Evolutionary conservation across 345 rosid species (phyloP).

Genomic region (Abelmoschus esculentus): DNA sequence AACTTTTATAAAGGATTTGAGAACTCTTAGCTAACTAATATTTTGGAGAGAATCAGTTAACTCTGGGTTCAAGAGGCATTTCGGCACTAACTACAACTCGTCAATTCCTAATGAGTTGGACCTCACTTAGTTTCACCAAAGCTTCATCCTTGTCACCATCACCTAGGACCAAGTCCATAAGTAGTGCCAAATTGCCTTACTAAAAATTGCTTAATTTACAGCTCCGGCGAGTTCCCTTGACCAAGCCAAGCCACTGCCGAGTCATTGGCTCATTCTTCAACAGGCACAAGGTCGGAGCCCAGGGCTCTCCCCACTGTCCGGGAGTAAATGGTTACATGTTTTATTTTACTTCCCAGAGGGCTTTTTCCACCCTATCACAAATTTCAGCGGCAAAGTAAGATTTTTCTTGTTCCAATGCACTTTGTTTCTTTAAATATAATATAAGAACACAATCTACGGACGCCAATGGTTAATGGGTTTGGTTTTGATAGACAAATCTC

Average conservation of each 20-base stretch:
- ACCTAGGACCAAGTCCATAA: too few species aligned
- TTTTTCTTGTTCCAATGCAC: background rate
- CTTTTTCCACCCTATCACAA: background rate
- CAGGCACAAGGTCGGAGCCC: background rate
- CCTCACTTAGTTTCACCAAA: background rate
- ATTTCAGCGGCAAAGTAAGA: background rate
- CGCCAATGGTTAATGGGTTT: background rate
- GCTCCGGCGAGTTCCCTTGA: too few species aligned
- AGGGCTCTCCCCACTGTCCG: background rate
- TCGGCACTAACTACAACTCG: background rate
- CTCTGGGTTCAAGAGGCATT: background rate
- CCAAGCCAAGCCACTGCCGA: too few species aligned
- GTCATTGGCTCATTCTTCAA: too few species aligned
- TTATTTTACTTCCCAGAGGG: background rate
- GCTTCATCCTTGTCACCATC: background rate
- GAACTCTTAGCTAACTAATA: background rate
- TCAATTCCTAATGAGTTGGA: background rate
- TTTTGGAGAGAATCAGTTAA: too few species aligned
- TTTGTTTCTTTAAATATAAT: background rate
- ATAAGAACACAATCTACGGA: background rate
- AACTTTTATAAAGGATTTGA: background rate
- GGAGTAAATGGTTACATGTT: background rate
- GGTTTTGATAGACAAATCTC: background rate
- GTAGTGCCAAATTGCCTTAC: too few species aligned
- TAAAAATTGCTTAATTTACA: too few species aligned